Conservation (phyloP, 2,329 filamentous ascomycete genomes). For the Colletotrichum zoysiae region DNA sequence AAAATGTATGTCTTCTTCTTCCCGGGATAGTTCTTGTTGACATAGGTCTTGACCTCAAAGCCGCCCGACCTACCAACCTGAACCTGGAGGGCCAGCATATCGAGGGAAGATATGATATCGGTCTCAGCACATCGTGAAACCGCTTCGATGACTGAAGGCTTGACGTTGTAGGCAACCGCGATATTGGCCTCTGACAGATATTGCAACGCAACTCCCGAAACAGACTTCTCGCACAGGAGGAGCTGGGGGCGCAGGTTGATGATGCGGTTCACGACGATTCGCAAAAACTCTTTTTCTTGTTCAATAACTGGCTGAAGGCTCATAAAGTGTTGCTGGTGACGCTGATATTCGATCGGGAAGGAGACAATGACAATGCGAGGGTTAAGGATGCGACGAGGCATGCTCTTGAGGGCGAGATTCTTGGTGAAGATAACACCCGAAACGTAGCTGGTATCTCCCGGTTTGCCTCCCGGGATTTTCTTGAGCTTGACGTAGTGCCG, state of each 20-base stretch:
- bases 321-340: constrained; percentile 94
- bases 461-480: constrained; percentile 90
- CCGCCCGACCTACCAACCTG: constrained; percentile 84
- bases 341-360: constrained; percentile 95
- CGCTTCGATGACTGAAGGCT: constrained; percentile 93
- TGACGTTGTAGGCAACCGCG: constrained; percentile 95
- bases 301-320: constrained; percentile 96
- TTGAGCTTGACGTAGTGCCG: constrained; percentile 98
- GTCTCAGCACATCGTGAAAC: constrained; percentile 94
- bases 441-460: constrained; percentile 94
- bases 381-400: constrained; percentile 86
- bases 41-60: constrained; percentile 96
- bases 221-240: constrained; percentile 90
- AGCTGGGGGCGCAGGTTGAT: constrained; percentile 86
- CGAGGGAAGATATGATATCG: constrained; percentile 92
- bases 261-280: constrained; percentile 92
- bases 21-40: constrained; percentile 79
- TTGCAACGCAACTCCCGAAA: constrained; percentile 90
- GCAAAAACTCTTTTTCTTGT: constrained; percentile 93
- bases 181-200: constrained; percentile 91
- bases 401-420: constrained; percentile 95
- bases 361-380: constrained; percentile 93
- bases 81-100: constrained; percentile 85
- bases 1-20: constrained; percentile 96
- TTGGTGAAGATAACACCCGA: constrained; percentile 98